These are phyloP conservation scores for Gryganskiella cystojenkinii DNA, from an alignment of 192 early-diverging fungal species.

Conservation along the genomic window DNA sequence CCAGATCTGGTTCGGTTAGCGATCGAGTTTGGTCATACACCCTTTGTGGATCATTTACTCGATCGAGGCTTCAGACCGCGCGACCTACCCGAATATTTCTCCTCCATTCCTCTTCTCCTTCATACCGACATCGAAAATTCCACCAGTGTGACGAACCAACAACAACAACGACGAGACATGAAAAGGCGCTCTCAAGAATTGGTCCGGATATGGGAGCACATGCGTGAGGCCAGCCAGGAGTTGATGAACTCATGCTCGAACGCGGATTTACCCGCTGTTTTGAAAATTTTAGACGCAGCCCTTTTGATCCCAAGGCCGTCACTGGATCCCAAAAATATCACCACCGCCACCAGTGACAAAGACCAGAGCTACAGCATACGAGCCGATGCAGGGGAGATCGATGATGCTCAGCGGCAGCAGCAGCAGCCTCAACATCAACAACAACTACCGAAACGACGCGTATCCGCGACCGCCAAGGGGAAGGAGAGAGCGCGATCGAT, in stretches of 20 bases:
- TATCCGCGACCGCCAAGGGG: too few species aligned
- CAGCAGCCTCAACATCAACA: not conserved
- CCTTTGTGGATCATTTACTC: conserved; percentile 42
- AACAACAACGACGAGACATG: not conserved
- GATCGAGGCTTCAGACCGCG: conserved; percentile 42
- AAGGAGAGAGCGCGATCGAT: too few species aligned
- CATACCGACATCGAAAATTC: not conserved
- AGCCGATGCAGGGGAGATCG: too few species aligned
- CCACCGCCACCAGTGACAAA: too few species aligned
- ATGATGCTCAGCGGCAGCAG: not conserved
- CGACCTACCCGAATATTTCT: conserved; percentile 42
- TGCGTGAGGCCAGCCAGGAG: conserved; percentile 35
- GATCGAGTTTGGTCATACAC: conserved; percentile 45
- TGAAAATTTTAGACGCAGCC: conserved; percentile 26
- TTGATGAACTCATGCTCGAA: conserved; percentile 33
- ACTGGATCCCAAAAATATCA: not conserved
- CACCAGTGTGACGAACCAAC: not conserved
- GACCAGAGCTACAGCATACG: too few species aligned
- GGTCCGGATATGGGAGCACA: conserved; percentile 41
- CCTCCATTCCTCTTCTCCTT: conserved; percentile 15
- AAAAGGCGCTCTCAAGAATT: conserved; percentile 23
- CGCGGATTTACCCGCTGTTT: conserved; percentile 23
- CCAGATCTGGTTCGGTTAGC: conserved; percentile 39
- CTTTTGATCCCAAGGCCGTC: conserved; percentile 7
- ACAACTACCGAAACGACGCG: too few species aligned